phyloP scores from a whole-genome alignment of 192 early-diverging fungal species.

The Rhizoclosmatium globosum region DNA sequence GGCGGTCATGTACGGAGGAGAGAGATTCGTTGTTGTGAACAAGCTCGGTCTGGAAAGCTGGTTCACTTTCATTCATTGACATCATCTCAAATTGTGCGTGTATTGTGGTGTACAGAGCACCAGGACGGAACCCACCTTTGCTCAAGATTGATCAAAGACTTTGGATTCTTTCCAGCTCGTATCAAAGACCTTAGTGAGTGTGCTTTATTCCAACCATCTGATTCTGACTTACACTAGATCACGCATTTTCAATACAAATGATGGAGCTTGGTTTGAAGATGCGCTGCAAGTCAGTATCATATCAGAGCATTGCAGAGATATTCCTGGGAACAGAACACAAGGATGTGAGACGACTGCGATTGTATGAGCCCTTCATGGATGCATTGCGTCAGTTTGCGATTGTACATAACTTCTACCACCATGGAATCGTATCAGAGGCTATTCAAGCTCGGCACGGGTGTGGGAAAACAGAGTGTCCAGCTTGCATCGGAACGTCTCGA shows the following conservation, averaged over 20 bases:
- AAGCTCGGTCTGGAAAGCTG: neutral
- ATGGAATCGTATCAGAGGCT: conserved; percentile 7
- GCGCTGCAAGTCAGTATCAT: neutral
- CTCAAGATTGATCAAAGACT: neutral
- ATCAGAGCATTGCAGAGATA: conserved; percentile 4
- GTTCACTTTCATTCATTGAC: neutral
- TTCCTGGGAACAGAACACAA: neutral
- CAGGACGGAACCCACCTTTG: neutral
- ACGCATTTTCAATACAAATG: conserved; percentile 1
- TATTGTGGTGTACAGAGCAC: neutral
- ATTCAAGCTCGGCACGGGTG: neutral
- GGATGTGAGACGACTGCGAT: neutral
- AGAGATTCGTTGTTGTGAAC: neutral
- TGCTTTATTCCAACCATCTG: neutral
- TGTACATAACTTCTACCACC: neutral
- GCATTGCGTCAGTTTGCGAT: neutral
- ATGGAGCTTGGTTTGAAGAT: neutral
- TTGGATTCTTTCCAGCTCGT: neutral
- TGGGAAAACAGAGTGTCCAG: neutral
- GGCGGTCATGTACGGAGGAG: neutral
- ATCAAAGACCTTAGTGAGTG: neutral
- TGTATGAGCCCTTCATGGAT: conserved; percentile 9
- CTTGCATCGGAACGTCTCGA: neutral
- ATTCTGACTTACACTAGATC: neutral
- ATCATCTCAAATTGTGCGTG: neutral